A percentile compares a stretch with the other conserved stretches of the same genome.
Evolutionary conservation across 345 rosid species (phyloP).

Genomic region (Lepidium sativum): DNA sequence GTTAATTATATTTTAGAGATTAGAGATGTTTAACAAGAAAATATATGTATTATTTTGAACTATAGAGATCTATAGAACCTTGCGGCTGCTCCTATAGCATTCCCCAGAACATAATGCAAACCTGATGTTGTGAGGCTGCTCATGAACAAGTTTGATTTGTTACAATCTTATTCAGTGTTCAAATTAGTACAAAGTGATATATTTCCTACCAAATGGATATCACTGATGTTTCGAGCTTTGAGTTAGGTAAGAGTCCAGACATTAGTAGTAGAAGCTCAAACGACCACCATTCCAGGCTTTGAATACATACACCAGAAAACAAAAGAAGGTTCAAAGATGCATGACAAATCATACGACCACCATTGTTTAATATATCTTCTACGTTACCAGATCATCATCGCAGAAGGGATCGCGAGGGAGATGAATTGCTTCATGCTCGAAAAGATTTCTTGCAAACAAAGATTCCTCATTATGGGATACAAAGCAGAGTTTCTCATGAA

Average conservation of each 20-base stretch:
- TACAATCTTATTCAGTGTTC: background rate
- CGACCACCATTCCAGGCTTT: slow-evolving; percentile 52
- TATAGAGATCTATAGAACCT: slow-evolving; percentile 23
- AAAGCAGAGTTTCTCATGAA: slow-evolving; percentile 25
- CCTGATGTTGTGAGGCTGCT: slow-evolving; percentile 34
- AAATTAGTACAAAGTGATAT: background rate
- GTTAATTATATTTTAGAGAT: background rate
- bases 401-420: slow-evolving; percentile 30
- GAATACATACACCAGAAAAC: background rate
- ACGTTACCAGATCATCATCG: slow-evolving; percentile 45
- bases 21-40: background rate
- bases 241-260: slow-evolving; percentile 42
- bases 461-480: background rate
- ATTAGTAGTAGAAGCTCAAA: slow-evolving; percentile 38
- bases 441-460: background rate
- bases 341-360: background rate
- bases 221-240: slow-evolving; percentile 51
- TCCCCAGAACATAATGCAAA: slow-evolving; percentile 31
- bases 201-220: slow-evolving; percentile 41
- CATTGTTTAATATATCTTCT: too few relatives aligned
- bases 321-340: background rate
- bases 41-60: background rate
- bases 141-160: background rate
- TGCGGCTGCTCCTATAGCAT: slow-evolving; percentile 42
- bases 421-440: slow-evolving; percentile 19